A percentile compares a stretch with the other conserved stretches of the same genome.
phyloP scores from a whole-genome alignment of 345 rosid genomes.

The Nasturtium officinale region DNA sequence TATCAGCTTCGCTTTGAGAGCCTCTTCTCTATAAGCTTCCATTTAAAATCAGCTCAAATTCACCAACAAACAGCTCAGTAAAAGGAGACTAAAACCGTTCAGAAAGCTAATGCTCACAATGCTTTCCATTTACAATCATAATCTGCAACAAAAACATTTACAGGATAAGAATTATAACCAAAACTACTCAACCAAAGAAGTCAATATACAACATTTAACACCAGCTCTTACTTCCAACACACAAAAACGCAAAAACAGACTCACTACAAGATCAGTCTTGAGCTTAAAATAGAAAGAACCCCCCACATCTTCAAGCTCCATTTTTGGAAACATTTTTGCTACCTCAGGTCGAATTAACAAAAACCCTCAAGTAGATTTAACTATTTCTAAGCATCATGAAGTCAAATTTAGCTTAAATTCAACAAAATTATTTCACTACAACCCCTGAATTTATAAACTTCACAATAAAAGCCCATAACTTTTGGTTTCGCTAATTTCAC shows the following conservation, averaged over 20 bases:
- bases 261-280: constrained; percentile 17
- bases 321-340: background rate
- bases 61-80: constrained; percentile 36
- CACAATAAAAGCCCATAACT: constrained; percentile 9
- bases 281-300: constrained; percentile 1
- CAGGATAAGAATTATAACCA: background rate
- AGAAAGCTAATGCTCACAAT: constrained; percentile 44
- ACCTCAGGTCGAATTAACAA: background rate
- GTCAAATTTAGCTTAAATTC: constrained; percentile 29
- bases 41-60: constrained; percentile 48
- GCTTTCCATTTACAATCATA: constrained; percentile 28
- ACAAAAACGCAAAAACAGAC: background rate
- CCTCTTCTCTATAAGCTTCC: constrained; percentile 79
- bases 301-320: background rate
- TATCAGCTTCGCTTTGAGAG: constrained; percentile 75
- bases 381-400: constrained; percentile 23
- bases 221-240: background rate
- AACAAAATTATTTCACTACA: background rate
- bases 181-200: background rate
- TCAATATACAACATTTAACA: constrained; percentile 9
- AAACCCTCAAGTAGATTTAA: constrained; percentile 18
- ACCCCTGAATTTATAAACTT: background rate
- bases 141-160: constrained; percentile 28
- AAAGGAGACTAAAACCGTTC: constrained; percentile 43
- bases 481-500: constrained; percentile 2